These are phyloP conservation scores for Persicaria tinctoria DNA, from an alignment of 148 eudicot genomes.

Conservation along the genomic window DNA sequence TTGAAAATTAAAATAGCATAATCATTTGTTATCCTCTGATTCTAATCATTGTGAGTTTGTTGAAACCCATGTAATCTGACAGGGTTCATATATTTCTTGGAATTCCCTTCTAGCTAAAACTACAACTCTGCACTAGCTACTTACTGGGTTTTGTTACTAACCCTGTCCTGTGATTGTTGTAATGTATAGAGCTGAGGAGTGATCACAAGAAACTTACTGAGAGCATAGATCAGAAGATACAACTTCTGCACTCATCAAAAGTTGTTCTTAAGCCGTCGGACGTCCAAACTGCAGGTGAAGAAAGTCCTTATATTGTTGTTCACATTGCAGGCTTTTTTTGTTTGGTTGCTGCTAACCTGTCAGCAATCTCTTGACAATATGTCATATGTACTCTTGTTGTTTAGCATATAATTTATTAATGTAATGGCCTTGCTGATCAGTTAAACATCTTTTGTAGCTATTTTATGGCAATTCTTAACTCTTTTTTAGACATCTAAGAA, in stretches of 20 bases:
- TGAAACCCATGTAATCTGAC: background rate
- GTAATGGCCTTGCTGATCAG: too few relatives aligned
- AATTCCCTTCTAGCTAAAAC: background rate
- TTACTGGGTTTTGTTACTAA: constrained; percentile 12
- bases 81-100: background rate
- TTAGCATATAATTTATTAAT: too few relatives aligned
- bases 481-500: too few relatives aligned
- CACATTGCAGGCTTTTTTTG: background rate
- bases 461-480: background rate
- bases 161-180: background rate
- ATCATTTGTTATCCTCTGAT: background rate
- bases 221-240: constrained; percentile 17
- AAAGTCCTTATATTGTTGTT: background rate
- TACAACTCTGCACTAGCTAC: background rate
- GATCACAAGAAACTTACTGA: constrained; percentile 17
- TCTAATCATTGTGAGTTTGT: background rate
- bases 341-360: background rate
- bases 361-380: background rate
- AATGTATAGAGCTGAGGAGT: constrained; percentile 15
- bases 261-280: background rate
- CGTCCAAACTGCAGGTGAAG: constrained; percentile 11
- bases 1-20: background rate
- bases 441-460: too few relatives aligned
- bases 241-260: constrained; percentile 17
- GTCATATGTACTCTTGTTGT: too few relatives aligned